These are phyloP conservation scores for Earliella scabrosa DNA, from an alignment of 1,284 basidiomycete genomes.

Conservation along the genomic window DNA sequence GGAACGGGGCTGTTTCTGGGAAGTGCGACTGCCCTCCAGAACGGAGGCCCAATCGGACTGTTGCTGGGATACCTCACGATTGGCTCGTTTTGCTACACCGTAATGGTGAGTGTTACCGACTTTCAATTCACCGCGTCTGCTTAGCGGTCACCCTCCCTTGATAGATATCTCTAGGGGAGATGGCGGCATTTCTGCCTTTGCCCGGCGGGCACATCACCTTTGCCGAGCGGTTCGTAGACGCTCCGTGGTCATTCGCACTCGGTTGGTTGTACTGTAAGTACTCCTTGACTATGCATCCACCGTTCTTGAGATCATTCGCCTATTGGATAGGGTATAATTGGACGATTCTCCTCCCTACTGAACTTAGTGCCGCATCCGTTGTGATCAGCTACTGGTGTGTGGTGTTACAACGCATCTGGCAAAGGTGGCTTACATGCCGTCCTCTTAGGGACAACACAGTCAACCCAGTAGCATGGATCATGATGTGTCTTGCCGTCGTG, in stretches of 20 bases:
- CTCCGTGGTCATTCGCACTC: constrained; percentile 81
- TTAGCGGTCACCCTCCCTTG: neutral
- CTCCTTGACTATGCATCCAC: no score
- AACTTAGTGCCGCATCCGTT: constrained; percentile 77
- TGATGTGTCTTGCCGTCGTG: constrained; percentile 73
- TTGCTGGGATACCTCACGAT: constrained; percentile 64
- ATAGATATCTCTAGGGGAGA: constrained; percentile 43
- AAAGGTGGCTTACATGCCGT: no score
- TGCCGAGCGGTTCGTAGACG: constrained; percentile 80
- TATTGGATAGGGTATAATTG: constrained; percentile 80
- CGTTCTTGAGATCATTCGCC: no score
- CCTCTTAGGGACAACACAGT: constrained; percentile 46
- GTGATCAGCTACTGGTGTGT: constrained; percentile 74
- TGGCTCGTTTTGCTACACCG: constrained; percentile 63
- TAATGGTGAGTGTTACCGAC: constrained; percentile 35
- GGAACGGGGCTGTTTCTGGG: constrained; percentile 76
- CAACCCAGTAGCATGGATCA: constrained; percentile 78
- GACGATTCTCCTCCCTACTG: constrained; percentile 74
- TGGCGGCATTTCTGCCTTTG: constrained; percentile 43
- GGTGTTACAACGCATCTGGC: no score
- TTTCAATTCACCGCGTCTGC: constrained; percentile 36
- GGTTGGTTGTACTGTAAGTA: constrained; percentile 75
- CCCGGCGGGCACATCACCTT: constrained; percentile 79
- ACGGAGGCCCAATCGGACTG: constrained; percentile 66
- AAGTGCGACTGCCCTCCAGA: constrained; percentile 55